These are phyloP conservation scores for Cystobasidiaceae sp. DNA, from an alignment of 1,284 basidiomycete genomes.

Conservation along the genomic window DNA sequence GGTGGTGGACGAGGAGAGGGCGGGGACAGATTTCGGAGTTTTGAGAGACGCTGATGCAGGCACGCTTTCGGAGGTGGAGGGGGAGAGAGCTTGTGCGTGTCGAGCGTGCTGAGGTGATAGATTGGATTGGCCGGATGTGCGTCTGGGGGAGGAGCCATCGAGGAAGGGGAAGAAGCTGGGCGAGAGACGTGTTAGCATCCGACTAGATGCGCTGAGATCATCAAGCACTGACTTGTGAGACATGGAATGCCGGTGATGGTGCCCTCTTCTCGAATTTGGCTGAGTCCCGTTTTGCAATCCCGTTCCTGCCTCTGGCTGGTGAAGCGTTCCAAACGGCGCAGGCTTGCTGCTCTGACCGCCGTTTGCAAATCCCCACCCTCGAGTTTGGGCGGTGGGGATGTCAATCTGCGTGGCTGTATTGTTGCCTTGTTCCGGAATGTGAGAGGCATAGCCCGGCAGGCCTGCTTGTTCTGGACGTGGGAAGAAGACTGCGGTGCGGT, in stretches of 20 bases:
- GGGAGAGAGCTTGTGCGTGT: neutral
- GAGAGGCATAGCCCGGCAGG: slow-evolving; percentile 59
- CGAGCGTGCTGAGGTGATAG: neutral
- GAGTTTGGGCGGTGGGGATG: slow-evolving; percentile 49
- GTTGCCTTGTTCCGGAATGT: slow-evolving; percentile 54
- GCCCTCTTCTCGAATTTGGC: slow-evolving; percentile 34
- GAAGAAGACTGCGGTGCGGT: slow-evolving; percentile 70
- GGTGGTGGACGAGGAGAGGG: slow-evolving; percentile 11
- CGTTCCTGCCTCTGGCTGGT: slow-evolving; percentile 53
- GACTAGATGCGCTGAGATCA: neutral
- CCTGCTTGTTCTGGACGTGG: slow-evolving; percentile 66
- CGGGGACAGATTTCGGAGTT: slow-evolving; percentile 30
- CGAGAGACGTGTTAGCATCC: neutral
- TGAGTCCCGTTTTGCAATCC: slow-evolving; percentile 53
- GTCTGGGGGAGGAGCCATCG: slow-evolving; percentile 1
- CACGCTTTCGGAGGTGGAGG: slow-evolving; percentile 5
- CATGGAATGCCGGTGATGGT: slow-evolving; percentile 75
- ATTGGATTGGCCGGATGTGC: neutral
- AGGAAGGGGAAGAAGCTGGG: slow-evolving; percentile 72
- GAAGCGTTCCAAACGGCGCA: slow-evolving; percentile 46
- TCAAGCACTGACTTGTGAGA: slow-evolving; percentile 61
- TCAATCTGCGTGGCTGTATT: slow-evolving; percentile 53
- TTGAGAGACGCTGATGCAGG: slow-evolving; percentile 2
- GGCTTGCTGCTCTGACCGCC: slow-evolving; percentile 46
- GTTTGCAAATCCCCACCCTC: slow-evolving; percentile 44